These are phyloP conservation scores for Cutaneotrichosporon sp. DNA, from an alignment of 1,284 basidiomycete genomes.

Conservation along the genomic window DNA sequence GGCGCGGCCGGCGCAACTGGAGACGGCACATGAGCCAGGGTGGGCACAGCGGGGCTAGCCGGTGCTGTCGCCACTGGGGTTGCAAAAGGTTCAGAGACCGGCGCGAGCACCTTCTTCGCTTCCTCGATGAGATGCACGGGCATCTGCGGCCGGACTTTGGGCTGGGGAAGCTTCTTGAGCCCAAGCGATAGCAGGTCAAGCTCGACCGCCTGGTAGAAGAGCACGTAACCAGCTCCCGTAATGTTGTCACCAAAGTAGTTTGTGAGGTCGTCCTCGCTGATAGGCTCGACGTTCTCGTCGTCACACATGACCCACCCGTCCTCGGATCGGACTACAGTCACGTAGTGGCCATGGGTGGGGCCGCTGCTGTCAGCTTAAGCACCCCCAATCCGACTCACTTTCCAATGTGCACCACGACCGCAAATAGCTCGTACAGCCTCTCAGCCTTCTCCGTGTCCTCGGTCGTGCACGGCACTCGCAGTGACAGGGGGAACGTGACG, in stretches of 20 bases:
- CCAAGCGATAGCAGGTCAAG: constrained; percentile 71
- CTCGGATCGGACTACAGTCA: constrained; percentile 85
- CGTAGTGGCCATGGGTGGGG: constrained; percentile 95
- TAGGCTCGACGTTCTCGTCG: constrained; percentile 84
- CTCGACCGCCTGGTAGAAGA: constrained; percentile 95
- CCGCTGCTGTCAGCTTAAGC: constrained; percentile 60
- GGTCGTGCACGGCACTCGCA: constrained; percentile 93
- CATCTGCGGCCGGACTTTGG: constrained; percentile 16
- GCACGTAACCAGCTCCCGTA: constrained; percentile 88
- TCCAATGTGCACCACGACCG: constrained; percentile 96
- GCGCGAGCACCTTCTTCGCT: constrained; percentile 4
- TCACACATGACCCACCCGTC: constrained; percentile 90
- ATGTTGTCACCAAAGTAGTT: constrained; percentile 91
- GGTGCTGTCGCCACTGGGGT: constrained; percentile 6
- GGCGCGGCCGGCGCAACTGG: not conserved
- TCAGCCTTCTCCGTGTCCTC: constrained; percentile 85
- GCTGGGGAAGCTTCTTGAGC: constrained; percentile 32
- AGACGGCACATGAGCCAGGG: not conserved
- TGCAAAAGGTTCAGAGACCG: constrained; percentile 3
- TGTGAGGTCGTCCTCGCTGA: constrained; percentile 84
- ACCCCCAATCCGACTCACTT: constrained; percentile 62
- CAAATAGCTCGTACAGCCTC: constrained; percentile 87
- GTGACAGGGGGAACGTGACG: constrained; percentile 90
- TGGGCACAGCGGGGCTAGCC: not conserved
- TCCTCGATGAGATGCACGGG: constrained; percentile 6